Evolutionary conservation across 2,329 filamentous ascomycete genomes (phyloP), one percentile per base, ranked within the genome.

Genomic region (Aspergillus brunneoviolaceus): DNA sequence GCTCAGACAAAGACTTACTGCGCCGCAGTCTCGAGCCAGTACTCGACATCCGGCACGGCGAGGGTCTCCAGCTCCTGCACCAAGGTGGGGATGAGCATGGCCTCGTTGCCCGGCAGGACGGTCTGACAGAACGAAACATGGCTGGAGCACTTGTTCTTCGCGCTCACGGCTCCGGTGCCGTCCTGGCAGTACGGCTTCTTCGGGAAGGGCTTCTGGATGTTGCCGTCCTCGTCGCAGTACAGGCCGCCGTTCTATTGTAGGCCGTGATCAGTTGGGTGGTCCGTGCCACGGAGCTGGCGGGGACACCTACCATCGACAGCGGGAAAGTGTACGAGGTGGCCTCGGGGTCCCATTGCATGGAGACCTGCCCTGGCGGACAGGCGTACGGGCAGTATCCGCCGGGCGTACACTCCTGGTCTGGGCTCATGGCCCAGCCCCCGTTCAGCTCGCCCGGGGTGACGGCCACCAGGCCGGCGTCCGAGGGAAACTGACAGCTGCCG

Each of bases 41-140:
- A 93, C 58, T 77, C 82, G 19, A 82, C 77, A 59, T 82, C 87
- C 9, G 90, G 90, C 39, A 93, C 89, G 53, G 90, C 89, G 57
- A 94, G 79, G 31, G 82, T 83, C n/a, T 81, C 79, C 25, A 70
- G 74, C 63, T 80, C 77, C 23, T 80, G 70, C 51, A 92, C 87
- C 63, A 87, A 75, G n/a, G 89, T 93, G 16, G 89, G 89, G 68
- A 92, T 92, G 66, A 92, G 80, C 89, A 93, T 93, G 62, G 88
- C 88, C 78, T 93, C 90, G 69, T 91, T 89, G 53, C 90, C 90
- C 19, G 90, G 90, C 62, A 92, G 77, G 14, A 92, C 88, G 4
- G 90, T 93, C 76, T 93, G 90, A 76, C 90, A 93, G 76, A 90
- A 91, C 2, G 90, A 85, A 57, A 92, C 83, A 14, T 82, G 70